Percentiles rank a stretch among this genome's conserved stretches.
phyloP scores from a whole-genome alignment of 345 rosid genomes.

The Eucalyptus pauciflora region DNA sequence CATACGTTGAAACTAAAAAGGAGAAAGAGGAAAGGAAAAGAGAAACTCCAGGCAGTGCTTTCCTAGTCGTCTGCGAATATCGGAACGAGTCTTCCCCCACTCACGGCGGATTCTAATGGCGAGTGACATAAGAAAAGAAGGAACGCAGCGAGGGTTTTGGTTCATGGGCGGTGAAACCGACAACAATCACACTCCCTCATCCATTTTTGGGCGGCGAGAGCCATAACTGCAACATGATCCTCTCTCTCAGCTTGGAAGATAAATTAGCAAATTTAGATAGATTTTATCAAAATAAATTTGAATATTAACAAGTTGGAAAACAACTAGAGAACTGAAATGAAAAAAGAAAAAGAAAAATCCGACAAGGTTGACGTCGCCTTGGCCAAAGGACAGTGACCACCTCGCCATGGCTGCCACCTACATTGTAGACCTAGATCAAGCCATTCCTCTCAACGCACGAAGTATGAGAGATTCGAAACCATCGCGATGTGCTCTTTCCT shows the following conservation, averaged over 20 bases:
- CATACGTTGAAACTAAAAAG: not conserved
- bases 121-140: not conserved
- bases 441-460: too few relatives aligned
- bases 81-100: not conserved
- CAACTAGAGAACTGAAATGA: not conserved
- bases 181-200: not conserved
- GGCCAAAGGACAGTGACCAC: not conserved
- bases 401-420: not conserved
- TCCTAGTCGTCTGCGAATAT: not conserved
- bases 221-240: not conserved
- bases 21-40: not conserved
- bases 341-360: too few relatives aligned
- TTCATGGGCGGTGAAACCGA: not conserved
- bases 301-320: not conserved
- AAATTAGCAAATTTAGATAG: not conserved
- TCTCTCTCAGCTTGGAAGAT: not conserved
- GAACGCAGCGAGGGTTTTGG: not conserved
- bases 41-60: not conserved
- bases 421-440: not conserved
- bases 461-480: too few relatives aligned
- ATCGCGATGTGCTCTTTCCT: too few relatives aligned
- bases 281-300: not conserved
- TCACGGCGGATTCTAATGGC: not conserved
- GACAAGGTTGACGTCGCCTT: not conserved
- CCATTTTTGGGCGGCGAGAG: not conserved